Percentiles rank a stretch among this genome's conserved stretches.
Conservation (phyloP, 2,329 filamentous ascomycete genomes). For the Monilinia fructigena region DNA sequence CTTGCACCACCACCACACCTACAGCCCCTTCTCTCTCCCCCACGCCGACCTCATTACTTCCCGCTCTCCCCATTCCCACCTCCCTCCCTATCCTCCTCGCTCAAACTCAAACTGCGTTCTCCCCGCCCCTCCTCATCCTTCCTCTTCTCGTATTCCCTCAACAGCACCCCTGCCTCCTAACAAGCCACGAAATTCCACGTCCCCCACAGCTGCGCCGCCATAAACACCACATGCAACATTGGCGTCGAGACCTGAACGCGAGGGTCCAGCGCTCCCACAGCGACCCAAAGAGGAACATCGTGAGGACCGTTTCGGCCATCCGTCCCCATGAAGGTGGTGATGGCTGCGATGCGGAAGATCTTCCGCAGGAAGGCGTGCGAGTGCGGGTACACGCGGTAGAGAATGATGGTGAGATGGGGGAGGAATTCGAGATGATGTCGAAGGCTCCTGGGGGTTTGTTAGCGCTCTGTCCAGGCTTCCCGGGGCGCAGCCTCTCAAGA, state of each 20-base stretch:
- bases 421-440: constrained; percentile 48
- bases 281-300: constrained; percentile 47
- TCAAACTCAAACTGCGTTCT: neutral
- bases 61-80: too few species aligned
- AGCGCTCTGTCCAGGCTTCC: neutral
- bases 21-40: neutral
- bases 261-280: constrained; percentile 46
- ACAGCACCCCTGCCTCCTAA: neutral
- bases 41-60: neutral
- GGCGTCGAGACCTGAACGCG: constrained; percentile 46
- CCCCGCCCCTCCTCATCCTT: neutral
- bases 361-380: constrained; percentile 43
- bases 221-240: constrained; percentile 45
- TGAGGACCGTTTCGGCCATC: constrained; percentile 44
- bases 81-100: neutral
- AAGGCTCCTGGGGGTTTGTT: constrained; percentile 43
- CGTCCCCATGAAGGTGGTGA: constrained; percentile 44
- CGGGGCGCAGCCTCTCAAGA: too few species aligned
- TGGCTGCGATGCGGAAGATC: constrained; percentile 42
- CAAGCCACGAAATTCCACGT: constrained; percentile 41
- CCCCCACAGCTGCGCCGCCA: constrained; percentile 46
- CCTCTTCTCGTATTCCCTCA: constrained; percentile 3
- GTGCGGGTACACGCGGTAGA: constrained; percentile 45
- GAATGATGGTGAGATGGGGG: constrained; percentile 47
- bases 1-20: neutral